phyloP scores from a whole-genome alignment of 768 basidiomycete species.

The Mycena capillaripes region DNA sequence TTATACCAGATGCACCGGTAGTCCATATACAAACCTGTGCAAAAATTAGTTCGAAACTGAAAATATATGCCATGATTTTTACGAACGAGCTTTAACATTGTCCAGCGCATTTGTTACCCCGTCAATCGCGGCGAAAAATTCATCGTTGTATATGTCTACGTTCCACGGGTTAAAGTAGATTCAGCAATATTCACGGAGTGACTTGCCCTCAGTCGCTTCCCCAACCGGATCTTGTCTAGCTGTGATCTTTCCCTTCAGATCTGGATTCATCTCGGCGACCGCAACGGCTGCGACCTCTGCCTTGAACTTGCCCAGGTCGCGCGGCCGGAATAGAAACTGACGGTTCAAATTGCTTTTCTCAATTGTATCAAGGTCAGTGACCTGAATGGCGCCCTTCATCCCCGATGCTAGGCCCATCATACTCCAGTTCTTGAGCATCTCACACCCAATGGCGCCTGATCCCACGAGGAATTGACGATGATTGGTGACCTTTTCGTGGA shows the following conservation, averaged over 20 bases:
- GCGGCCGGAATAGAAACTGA: constrained; percentile 97
- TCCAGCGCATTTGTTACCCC: constrained; percentile 98
- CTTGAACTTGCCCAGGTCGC: constrained; percentile 98
- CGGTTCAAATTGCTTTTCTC: constrained; percentile 99
- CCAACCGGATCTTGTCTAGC: constrained; percentile 96
- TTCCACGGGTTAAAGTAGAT: constrained; percentile 31
- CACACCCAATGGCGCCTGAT: constrained; percentile 99
- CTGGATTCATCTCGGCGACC: constrained; percentile 97
- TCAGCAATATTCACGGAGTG: constrained; percentile 59
- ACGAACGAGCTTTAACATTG: constrained; percentile 94
- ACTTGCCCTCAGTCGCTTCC: constrained; percentile 89
- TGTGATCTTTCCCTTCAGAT: constrained; percentile 85
- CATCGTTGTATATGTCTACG: constrained; percentile 87
- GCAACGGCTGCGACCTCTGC: constrained; percentile 94
- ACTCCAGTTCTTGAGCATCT: constrained; percentile 99
- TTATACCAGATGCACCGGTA: constrained; percentile 96
- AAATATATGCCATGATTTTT: background rate
- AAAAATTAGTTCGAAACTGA: constrained; percentile 11
- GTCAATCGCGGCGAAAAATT: constrained; percentile 89
- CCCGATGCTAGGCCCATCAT: constrained; percentile 96
- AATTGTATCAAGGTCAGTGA: constrained; percentile 98
- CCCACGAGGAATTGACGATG: constrained; percentile 97
- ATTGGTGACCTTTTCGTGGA: constrained; percentile 92
- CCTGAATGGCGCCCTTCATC: constrained; percentile 83
- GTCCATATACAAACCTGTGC: constrained; percentile 95